Evolutionary conservation across 495 filamentous ascomycete genomes (phyloP), one percentile per base, ranked within the genome.

Genomic region (Penicillium paradoxum): DNA sequence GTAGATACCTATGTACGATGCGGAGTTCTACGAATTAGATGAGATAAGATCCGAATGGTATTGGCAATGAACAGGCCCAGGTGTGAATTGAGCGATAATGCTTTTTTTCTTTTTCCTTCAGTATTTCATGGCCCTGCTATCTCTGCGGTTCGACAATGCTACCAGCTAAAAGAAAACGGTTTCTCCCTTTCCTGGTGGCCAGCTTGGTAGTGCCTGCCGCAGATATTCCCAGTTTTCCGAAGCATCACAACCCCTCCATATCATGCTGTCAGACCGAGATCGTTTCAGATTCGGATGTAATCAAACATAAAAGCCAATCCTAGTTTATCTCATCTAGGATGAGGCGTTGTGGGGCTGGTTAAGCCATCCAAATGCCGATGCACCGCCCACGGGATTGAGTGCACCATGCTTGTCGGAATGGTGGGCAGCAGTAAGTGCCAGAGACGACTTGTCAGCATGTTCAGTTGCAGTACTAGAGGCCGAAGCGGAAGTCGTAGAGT

Each of bases 321-420:
- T 64, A 64, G 60, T 63, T 0, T 65, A 37, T 64, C 59, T 59
- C 60, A 73, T 49, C 62, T 65, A 62, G 56, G 50, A 27, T 54
- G 58, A 43, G 43, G 56, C 18, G 50, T 50, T 24, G 45, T 45
- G 37, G 10, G 59, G 49, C 25, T 73, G 61, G 59, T 85, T 86
- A 70, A 97, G 83, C 91, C 91, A 98, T n/a, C 87, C 81, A 74
- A 98, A 98, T 13, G 93, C 93, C 21, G 90, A 92, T n/a, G 88
- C 93, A 32, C 88, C 85, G 10, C 93, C 93, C 34, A 97, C 77
- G 3, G 93, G 91, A 65, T 97, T 97, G 19, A 83, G 59, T 4
- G 72, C 15, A 11, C 41, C 70, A 40, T 57, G 42, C 17, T 64
- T 62, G 38, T 70, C 67, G 15, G 63, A 43, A 33, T 57, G 59